phyloP scores from a whole-genome alignment of 345 rosid genomes.

The Abelmoschus esculentus region DNA sequence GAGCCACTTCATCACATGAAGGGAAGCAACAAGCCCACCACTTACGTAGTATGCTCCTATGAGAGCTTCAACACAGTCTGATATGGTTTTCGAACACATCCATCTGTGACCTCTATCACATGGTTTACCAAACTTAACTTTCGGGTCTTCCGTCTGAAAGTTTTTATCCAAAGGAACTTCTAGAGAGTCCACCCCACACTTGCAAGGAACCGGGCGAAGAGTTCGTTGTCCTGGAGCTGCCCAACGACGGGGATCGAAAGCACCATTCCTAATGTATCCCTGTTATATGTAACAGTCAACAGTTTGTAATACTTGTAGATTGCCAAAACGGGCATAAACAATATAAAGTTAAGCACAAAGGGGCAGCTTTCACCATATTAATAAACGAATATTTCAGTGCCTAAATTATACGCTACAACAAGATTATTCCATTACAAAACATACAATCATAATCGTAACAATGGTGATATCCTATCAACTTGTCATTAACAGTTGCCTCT shows the following conservation, averaged over 20 bases:
- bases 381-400: background rate
- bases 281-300: conserved; percentile 15
- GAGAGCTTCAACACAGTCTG: conserved; percentile 83
- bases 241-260: conserved; percentile 92
- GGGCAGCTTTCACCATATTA: no score
- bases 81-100: conserved; percentile 72
- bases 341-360: no score
- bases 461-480: background rate
- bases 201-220: conserved; percentile 48
- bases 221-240: conserved; percentile 75
- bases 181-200: conserved; percentile 48
- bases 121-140: conserved; percentile 42
- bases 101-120: conserved; percentile 87
- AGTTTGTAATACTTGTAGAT: background rate
- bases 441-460: no score
- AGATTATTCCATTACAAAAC: no score
- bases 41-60: conserved; percentile 68
- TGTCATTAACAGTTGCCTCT: background rate
- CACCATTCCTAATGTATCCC: conserved; percentile 68
- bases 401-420: background rate
- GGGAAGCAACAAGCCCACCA: conserved; percentile 61
- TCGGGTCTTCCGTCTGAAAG: conserved; percentile 42
- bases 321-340: background rate
- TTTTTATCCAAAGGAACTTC: conserved; percentile 69
- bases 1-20: conserved; percentile 74